Evolutionary conservation across 2,329 filamentous ascomycete species (phyloP).

Genomic region (Aspergillus sp.): DNA sequence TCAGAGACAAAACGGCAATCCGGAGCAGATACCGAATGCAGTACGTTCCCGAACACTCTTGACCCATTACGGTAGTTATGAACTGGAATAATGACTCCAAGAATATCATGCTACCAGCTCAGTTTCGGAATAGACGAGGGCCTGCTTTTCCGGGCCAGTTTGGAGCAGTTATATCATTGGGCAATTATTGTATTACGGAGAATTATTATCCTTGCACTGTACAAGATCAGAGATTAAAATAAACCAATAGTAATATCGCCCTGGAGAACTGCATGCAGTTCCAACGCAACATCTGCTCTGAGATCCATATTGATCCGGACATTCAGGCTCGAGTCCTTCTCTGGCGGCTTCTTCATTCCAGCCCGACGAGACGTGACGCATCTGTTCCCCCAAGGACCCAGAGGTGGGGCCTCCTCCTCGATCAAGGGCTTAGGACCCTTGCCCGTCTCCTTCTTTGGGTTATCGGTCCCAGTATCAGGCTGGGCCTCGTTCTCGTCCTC

Average conservation of each 20-base stretch:
- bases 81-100: not conserved
- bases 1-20: not conserved
- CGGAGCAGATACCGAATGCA: not conserved
- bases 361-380: constrained; percentile 2
- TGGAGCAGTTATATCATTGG: not conserved
- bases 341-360: not conserved
- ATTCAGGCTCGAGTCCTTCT: constrained; percentile 9
- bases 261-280: constrained; percentile 8
- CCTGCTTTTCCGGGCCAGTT: not conserved
- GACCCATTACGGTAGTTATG: not conserved
- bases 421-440: not conserved
- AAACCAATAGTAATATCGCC: constrained; percentile 9
- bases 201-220: fast-evolving
- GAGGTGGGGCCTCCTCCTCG: not conserved
- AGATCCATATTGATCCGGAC: constrained; percentile 11
- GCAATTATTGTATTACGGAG: not conserved
- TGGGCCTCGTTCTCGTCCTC: no score
- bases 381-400: not conserved
- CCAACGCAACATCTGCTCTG: constrained; percentile 8
- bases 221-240: not conserved
- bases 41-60: not conserved
- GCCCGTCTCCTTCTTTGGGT: not conserved
- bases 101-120: not conserved
- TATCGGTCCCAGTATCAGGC: no score
- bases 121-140: not conserved